A percentile compares a stretch with the other conserved stretches of the same genome.
phyloP scores from a whole-genome alignment of 805 yeast species.

The Saccharomycopsis sp. region DNA sequence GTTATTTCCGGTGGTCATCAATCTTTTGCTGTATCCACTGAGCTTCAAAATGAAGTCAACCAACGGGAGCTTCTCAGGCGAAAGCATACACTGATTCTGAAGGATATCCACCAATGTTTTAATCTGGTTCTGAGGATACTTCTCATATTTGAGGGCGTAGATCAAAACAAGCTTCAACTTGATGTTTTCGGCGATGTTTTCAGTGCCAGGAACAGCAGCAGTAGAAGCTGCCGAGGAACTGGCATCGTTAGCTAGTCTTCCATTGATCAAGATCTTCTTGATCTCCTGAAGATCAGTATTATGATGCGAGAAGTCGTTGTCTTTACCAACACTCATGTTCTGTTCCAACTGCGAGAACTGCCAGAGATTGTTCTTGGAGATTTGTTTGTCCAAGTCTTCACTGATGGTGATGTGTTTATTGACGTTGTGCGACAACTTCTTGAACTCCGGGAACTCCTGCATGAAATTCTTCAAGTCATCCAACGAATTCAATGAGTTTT shows the following conservation, averaged over 20 bases:
- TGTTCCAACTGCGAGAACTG: conserved; percentile 89
- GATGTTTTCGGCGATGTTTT: conserved; percentile 41
- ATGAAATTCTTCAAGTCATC: conserved; percentile 87
- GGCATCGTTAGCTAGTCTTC: conserved; percentile 24
- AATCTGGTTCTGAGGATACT: conserved; percentile 39
- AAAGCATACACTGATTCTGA: conserved; percentile 30
- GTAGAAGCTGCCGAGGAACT: neutral
- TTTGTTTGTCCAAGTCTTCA: conserved; percentile 73
- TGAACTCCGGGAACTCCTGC: conserved; percentile 90
- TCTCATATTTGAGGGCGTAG: conserved; percentile 67
- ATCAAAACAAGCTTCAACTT: conserved; percentile 70
- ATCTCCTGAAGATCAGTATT: conserved; percentile 50
- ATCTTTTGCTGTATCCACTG: conserved; percentile 39
- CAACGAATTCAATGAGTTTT: conserved; percentile 49
- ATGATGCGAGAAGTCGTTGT: conserved; percentile 32
- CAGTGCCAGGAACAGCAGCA: conserved; percentile 25
- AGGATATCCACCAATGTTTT: conserved; percentile 34
- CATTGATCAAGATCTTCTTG: conserved; percentile 43
- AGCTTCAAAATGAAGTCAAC: conserved; percentile 40
- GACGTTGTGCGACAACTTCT: conserved; percentile 79
- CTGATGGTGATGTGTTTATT: conserved; percentile 89
- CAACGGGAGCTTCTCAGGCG: conserved; percentile 35
- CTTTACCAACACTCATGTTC: conserved; percentile 61
- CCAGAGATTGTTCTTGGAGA: conserved; percentile 62
- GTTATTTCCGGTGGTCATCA: conserved; percentile 28